A percentile compares a stretch with the other conserved stretches of the same genome.
Conservation (phyloP, 192 early-diverging fungal genomes). For the Coemansia sp. region DNA sequence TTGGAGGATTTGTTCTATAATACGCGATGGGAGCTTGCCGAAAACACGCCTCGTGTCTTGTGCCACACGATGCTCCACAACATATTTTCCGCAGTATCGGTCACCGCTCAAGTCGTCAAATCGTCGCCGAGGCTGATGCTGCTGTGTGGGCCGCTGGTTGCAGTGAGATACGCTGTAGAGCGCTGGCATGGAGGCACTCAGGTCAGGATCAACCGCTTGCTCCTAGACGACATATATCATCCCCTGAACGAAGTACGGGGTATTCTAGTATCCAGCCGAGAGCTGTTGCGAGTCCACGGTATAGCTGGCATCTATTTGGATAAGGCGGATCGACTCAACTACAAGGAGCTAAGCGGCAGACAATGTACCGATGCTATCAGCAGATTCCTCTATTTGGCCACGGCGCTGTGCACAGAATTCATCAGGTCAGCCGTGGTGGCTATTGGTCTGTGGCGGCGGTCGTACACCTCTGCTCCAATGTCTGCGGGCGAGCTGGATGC, state of each 20-base stretch:
- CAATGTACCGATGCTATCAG: too few relatives aligned
- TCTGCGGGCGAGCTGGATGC: constrained; percentile 12
- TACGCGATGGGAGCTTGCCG: background rate
- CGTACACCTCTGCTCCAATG: background rate
- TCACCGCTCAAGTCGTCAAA: constrained; percentile 4
- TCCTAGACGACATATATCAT: background rate
- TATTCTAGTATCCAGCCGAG: too few relatives aligned
- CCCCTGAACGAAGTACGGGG: too few relatives aligned
- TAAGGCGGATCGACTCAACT: background rate
- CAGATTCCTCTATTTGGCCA: background rate
- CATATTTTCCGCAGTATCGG: background rate
- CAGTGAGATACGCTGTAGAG: background rate
- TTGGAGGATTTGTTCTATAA: background rate
- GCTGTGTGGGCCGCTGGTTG: background rate
- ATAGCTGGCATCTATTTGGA: background rate
- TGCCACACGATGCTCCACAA: background rate
- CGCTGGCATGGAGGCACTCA: background rate
- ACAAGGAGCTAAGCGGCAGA: too few relatives aligned
- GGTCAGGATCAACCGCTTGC: background rate
- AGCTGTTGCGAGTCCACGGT: constrained; percentile 14
- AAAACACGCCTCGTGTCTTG: background rate
- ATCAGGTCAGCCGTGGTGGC: constrained; percentile 1
- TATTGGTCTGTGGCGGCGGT: background rate
- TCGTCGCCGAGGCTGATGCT: background rate
- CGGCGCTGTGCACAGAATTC: background rate